Conservation (phyloP, 495 filamentous ascomycete species). For the Penicillium silybi region DNA sequence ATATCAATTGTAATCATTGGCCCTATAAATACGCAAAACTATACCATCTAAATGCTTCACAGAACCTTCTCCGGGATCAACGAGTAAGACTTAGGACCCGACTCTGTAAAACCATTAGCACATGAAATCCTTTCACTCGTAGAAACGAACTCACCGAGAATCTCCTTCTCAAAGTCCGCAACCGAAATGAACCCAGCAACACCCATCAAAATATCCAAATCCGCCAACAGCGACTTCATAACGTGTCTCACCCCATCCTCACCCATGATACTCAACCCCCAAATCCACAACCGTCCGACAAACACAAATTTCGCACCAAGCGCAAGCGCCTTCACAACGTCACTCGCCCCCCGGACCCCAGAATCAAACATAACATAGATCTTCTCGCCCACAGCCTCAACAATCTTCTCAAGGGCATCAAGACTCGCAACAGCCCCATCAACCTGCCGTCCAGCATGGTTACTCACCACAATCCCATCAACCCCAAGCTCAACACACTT, state of each 20-base stretch:
- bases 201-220: slow-evolving; percentile 64
- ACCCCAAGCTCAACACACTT: slow-evolving; percentile 56
- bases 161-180: too few relatives aligned
- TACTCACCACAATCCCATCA: slow-evolving; percentile 55
- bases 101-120: slow-evolving; percentile 25
- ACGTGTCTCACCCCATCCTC: slow-evolving; percentile 61
- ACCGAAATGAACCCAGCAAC: slow-evolving; percentile 53
- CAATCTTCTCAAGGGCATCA: slow-evolving; percentile 60
- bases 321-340: slow-evolving; percentile 60
- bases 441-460: slow-evolving; percentile 60
- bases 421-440: slow-evolving; percentile 58
- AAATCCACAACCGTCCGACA: slow-evolving; percentile 60
- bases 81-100: slow-evolving; percentile 39
- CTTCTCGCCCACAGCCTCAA: slow-evolving; percentile 45
- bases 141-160: background rate
- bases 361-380: slow-evolving; percentile 58
- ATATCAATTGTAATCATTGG: background rate
- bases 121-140: background rate
- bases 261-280: slow-evolving; percentile 56
- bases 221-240: slow-evolving; percentile 59
- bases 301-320: slow-evolving; percentile 63
- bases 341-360: slow-evolving; percentile 53
- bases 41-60: slow-evolving; percentile 1
- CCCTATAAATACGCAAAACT: too few relatives aligned
- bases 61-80: slow-evolving; percentile 38